A percentile compares a stretch with the other conserved stretches of the same genome.
Conservation (phyloP, 129 eudicot species). For the Centaurea solstitialis region DNA sequence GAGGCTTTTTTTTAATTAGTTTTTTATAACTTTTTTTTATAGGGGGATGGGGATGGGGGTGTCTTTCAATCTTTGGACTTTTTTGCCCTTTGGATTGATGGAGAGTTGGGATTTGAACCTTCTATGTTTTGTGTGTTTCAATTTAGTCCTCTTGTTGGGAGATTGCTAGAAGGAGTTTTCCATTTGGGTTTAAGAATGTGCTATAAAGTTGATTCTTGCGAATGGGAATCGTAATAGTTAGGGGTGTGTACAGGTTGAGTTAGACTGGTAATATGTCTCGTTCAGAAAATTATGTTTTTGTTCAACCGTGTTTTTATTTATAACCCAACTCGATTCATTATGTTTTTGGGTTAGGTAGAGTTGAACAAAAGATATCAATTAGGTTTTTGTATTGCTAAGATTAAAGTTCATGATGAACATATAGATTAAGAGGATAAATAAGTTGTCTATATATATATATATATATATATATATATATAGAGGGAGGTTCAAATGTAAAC, state of each 20-base stretch:
- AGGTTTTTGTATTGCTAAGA: no score
- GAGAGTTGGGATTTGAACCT: slow-evolving; percentile 3
- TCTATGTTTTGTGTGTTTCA: background rate
- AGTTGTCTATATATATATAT: no score
- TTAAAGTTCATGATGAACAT: no score
- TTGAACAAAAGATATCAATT: background rate
- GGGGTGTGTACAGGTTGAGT: background rate
- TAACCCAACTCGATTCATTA: background rate
- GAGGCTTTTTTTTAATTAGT: slow-evolving; percentile 27
- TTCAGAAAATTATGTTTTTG: background rate
- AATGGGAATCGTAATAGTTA: background rate
- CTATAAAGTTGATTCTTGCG: background rate
- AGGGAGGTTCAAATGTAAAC: no score
- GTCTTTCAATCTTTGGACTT: slow-evolving; percentile 4
- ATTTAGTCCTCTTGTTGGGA: background rate
- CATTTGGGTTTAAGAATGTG: background rate
- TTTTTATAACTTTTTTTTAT: background rate
- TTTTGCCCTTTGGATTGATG: background rate
- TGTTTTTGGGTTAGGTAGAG: background rate
- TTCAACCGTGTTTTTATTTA: background rate
- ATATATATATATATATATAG: no score
- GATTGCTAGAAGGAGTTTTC: background rate
- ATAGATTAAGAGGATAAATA: no score
- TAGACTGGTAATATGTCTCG: background rate
- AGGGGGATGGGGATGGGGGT: background rate